These are phyloP conservation scores for Candida coquimbonensis DNA, from an alignment of 805 yeast genomes.

Conservation along the genomic window DNA sequence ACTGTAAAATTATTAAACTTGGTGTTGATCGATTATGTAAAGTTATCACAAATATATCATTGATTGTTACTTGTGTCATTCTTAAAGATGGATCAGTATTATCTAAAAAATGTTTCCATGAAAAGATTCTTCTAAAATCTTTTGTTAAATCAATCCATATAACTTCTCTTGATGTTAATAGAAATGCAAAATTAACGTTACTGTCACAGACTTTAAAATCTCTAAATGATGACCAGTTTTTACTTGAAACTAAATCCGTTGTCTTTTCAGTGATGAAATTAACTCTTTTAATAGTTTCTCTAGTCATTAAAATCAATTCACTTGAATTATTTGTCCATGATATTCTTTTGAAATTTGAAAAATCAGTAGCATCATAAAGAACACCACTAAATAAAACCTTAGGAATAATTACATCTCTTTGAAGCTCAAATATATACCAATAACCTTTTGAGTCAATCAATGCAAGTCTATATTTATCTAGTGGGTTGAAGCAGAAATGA, in stretches of 20 bases:
- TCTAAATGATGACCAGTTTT: constrained; percentile 27
- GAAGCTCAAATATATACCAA: constrained; percentile 35
- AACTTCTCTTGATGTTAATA: constrained; percentile 63
- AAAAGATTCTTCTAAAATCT: constrained; percentile 40
- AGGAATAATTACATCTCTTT: background rate
- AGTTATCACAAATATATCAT: constrained; percentile 16
- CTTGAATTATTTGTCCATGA: constrained; percentile 34
- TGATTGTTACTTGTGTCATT: constrained; percentile 27
- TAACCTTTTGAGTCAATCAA: constrained; percentile 48
- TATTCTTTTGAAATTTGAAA: constrained; percentile 50
- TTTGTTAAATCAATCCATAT: constrained; percentile 38
- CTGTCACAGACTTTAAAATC: constrained; percentile 31
- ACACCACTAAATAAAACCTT: constrained; percentile 10
- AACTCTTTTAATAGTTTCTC: constrained; percentile 36
- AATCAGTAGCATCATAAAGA: constrained; percentile 36
- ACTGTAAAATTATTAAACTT: constrained; percentile 26
- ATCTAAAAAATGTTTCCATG: constrained; percentile 69
- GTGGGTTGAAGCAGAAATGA: constrained; percentile 40
- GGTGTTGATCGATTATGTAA: constrained; percentile 28
- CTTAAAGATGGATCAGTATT: constrained; percentile 47
- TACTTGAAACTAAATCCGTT: constrained; percentile 25
- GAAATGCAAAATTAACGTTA: constrained; percentile 33
- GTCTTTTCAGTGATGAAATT: constrained; percentile 22
- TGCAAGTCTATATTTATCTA: constrained; percentile 31
- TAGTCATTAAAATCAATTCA: constrained; percentile 30